Conservation (phyloP, 306 rosid genomes). For the Alnus glutinosa region DNA sequence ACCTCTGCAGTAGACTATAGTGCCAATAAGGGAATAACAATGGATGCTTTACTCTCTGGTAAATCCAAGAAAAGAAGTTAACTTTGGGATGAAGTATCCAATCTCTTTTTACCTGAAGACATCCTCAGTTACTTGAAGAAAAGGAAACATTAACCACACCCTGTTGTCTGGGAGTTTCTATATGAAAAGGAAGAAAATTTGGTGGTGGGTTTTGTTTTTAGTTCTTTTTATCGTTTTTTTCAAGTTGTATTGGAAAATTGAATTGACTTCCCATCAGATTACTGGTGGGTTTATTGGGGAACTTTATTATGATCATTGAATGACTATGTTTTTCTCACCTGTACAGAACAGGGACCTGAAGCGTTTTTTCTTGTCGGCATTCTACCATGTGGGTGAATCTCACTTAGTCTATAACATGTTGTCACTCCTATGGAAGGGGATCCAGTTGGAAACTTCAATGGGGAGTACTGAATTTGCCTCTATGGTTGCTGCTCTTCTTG, state of each 20-base stretch:
- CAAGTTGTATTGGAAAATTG: neutral
- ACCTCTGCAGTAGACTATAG: too few species aligned
- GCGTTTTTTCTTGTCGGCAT: constrained; percentile 74
- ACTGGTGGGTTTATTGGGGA: neutral
- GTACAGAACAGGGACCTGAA: constrained; percentile 65
- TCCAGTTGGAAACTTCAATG: constrained; percentile 68
- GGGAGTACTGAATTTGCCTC: constrained; percentile 66
- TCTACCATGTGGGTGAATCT: constrained; percentile 78
- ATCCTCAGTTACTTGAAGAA: neutral
- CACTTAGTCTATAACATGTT: constrained; percentile 89
- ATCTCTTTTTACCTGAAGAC: neutral
- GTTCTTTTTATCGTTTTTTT: neutral
- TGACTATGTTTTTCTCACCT: neutral
- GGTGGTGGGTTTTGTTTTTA: too few species aligned
- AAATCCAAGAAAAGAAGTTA: neutral
- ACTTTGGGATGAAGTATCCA: neutral
- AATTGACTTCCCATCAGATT: neutral
- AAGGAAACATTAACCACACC: neutral
- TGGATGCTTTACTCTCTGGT: neutral
- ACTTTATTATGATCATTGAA: neutral
- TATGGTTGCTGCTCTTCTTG: constrained; percentile 63
- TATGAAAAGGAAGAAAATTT: too few species aligned
- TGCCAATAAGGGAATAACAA: neutral
- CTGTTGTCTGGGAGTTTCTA: neutral
- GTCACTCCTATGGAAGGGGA: constrained; percentile 92